A percentile compares a stretch with the other conserved stretches of the same genome.
Conservation (phyloP, 2,329 filamentous ascomycete genomes). For the Trichoderma brevicompactum region DNA sequence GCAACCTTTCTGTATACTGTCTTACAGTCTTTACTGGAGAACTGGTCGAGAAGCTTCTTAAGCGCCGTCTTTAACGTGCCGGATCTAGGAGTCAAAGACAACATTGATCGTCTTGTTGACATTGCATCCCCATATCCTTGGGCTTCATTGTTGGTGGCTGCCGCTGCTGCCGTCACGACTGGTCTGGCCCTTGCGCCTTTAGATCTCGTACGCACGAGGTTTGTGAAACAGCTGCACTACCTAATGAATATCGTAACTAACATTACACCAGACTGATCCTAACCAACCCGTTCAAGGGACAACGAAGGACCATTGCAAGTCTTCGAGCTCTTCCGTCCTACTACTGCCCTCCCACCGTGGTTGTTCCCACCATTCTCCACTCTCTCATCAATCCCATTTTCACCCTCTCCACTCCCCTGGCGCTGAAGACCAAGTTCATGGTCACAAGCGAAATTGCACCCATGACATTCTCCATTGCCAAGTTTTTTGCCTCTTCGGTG, state of each 20-base stretch:
- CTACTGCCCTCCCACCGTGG: constrained; percentile 69
- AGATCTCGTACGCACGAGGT: constrained; percentile 82
- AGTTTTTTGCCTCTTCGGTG: constrained; percentile 77
- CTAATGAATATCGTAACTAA: constrained; percentile 37
- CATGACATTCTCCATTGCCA: constrained; percentile 77
- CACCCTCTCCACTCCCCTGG: constrained; percentile 78
- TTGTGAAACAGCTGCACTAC: constrained; percentile 20
- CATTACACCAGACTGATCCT: constrained; percentile 69
- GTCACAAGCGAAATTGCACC: constrained; percentile 84
- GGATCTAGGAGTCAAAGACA: constrained; percentile 75
- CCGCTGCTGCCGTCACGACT: constrained; percentile 68
- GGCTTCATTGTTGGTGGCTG: constrained; percentile 75
- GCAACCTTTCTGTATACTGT: constrained; percentile 90
- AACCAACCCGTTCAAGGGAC: constrained; percentile 74
- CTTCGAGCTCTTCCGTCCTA: constrained; percentile 80
- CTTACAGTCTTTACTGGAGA: constrained; percentile 83
- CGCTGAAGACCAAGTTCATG: constrained; percentile 81
- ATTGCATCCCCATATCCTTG: constrained; percentile 80
- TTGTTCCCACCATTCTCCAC: constrained; percentile 85
- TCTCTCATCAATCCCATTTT: constrained; percentile 83
- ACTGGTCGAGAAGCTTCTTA: constrained; percentile 89
- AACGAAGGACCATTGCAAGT: constrained; percentile 77
- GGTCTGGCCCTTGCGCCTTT: constrained; percentile 83
- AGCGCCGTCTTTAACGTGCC: constrained; percentile 89
- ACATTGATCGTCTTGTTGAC: constrained; percentile 74